Percentiles rank a stretch among this genome's conserved stretches.
Evolutionary conservation across 1,139 yeast genomes (phyloP).

Genomic region (Pichia sp.): DNA sequence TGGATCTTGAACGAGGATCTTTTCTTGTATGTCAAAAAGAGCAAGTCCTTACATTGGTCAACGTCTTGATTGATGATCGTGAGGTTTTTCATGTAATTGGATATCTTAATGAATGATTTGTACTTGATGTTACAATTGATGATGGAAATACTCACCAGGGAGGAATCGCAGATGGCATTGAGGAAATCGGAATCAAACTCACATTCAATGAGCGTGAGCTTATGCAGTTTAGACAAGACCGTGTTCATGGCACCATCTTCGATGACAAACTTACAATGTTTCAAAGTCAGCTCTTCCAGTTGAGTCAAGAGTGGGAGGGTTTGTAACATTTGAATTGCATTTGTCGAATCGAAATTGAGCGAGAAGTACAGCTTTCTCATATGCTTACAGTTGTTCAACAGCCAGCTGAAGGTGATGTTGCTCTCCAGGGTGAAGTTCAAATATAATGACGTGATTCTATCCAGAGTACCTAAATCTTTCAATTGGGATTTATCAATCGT

Average conservation of each 20-base stretch:
- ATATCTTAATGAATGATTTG: constrained; percentile 18
- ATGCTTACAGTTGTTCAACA: constrained; percentile 10
- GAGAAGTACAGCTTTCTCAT: constrained; percentile 19
- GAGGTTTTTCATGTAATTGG: constrained; percentile 18
- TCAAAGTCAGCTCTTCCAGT: constrained; percentile 3
- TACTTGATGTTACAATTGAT: constrained; percentile 23
- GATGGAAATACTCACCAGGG: constrained; percentile 8
- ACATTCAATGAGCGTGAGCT: constrained; percentile 19
- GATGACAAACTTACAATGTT: neutral
- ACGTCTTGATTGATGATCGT: constrained; percentile 21
- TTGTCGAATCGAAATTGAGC: neutral
- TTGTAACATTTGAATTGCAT: neutral
- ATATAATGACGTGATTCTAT: constrained; percentile 17
- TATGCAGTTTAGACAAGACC: neutral
- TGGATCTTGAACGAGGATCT: neutral
- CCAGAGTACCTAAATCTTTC: constrained; percentile 8
- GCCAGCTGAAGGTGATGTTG: constrained; percentile 16
- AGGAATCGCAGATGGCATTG: constrained; percentile 6
- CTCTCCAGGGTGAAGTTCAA: constrained; percentile 15
- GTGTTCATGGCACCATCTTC: neutral
- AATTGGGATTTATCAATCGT: constrained; percentile 7
- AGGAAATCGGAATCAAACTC: constrained; percentile 13
- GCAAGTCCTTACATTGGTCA: constrained; percentile 20
- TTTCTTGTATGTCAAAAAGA: constrained; percentile 15
- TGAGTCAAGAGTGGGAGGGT: neutral